Evolutionary conservation across 1,139 yeast species (phyloP), one percentile per base, ranked within the genome.

Genomic region (Saccharomyces hybrid): DNA sequence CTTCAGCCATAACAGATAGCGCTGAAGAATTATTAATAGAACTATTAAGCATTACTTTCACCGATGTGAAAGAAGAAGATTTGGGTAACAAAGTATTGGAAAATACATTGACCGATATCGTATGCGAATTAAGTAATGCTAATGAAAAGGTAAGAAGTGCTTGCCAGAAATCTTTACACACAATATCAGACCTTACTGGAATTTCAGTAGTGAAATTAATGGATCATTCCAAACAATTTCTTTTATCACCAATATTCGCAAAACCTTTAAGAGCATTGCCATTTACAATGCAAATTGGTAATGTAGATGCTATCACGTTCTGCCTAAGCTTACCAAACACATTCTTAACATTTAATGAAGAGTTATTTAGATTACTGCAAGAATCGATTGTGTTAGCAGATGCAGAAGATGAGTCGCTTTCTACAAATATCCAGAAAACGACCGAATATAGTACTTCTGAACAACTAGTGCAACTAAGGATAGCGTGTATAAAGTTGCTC

Each of bases 271-370:
- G 99, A 59, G 99, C 99, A 0, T 77, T 95, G 58, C 99, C 99
- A 0, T 93, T 95, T 74, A 95, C 97, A 2, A 93, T 91, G 97
- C 99, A 95, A 73, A 93, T 95, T 56, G 99, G 99, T 34, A 91
- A 93, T 69, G 90, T 95, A 58, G 99, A 93, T 72, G 99, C 98
- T 1, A 88, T 95, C 13, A 84, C 96, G 0, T 95, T 85, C 69
- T 93, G 98, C 65, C 75, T 95, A 58, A 83, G 86, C 1, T 76
- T 93, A 51, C 93, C 88, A 7, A 82, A 87, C 58, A 81, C 96
- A 0, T 90, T 93, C 63, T 74, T 93, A 62, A 85, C 86, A 8
- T 91, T 89, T 68, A 88, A 88, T 62, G 98, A 91, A 54, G 98
- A 93, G 65, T 73, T 95, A 58, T 86, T 86, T 58, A 76, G 99